Evolutionary conservation across 352 stramenopile species (phyloP).

Genomic region (Discostella stelligera): DNA sequence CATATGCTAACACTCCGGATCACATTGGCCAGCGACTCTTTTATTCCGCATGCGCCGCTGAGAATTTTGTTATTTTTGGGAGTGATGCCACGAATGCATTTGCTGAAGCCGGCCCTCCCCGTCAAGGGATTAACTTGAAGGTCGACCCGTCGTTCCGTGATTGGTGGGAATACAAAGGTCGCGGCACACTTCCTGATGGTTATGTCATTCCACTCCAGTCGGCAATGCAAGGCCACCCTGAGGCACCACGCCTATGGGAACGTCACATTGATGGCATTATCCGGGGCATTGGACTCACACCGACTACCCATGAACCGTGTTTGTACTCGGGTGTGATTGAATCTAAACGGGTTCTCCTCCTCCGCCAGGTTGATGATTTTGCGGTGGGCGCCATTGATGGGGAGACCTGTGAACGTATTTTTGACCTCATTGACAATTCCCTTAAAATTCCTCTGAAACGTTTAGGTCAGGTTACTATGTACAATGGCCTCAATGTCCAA

Average conservation of each 20-base stretch:
- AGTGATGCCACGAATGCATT: slow-evolving; percentile 29
- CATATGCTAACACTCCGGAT: slow-evolving; percentile 40
- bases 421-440: slow-evolving; percentile 28
- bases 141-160: slow-evolving; percentile 30
- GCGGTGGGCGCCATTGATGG: neutral
- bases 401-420: slow-evolving; percentile 24
- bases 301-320: slow-evolving; percentile 28
- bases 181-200: slow-evolving; percentile 13
- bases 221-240: slow-evolving; percentile 45
- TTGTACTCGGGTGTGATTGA: slow-evolving; percentile 21
- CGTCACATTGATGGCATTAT: slow-evolving; percentile 17
- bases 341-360: slow-evolving; percentile 30
- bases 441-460: slow-evolving; percentile 32
- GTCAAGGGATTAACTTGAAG: slow-evolving; percentile 21
- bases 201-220: slow-evolving; percentile 34
- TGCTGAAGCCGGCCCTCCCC: slow-evolving; percentile 26
- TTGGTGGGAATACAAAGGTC: slow-evolving; percentile 29
- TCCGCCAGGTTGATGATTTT: slow-evolving; percentile 29
- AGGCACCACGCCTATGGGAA: slow-evolving; percentile 48
- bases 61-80: slow-evolving; percentile 22
- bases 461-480: slow-evolving; percentile 13
- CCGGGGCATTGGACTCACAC: neutral
- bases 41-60: slow-evolving; percentile 4
- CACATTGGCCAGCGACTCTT: slow-evolving; percentile 33
- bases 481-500: slow-evolving; percentile 26